Evolutionary conservation across 2,329 filamentous ascomycete genomes (phyloP).

Genomic region (Septoria linicola): DNA sequence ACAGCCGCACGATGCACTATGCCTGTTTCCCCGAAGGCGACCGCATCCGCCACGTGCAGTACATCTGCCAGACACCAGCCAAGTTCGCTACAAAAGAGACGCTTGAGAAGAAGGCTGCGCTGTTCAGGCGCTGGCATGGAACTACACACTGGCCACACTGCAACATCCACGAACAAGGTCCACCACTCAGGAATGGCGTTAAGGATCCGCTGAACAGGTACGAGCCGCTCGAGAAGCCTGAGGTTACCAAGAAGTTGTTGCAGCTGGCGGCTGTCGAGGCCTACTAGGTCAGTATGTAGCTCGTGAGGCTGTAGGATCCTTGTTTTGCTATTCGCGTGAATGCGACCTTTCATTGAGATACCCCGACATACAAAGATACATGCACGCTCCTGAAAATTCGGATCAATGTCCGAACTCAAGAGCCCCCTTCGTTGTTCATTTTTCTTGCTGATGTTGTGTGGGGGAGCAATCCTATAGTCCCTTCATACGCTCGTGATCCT

Average conservation of each 20-base stretch:
- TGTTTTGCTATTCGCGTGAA: too few relatives aligned
- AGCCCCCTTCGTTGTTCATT: too few relatives aligned
- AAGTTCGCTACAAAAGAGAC: constrained; percentile 40
- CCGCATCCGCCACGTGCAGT: constrained; percentile 33
- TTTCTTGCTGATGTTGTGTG: too few relatives aligned
- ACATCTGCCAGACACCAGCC: constrained; percentile 40
- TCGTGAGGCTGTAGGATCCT: too few relatives aligned
- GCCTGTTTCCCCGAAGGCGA: constrained; percentile 35
- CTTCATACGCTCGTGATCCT: too few relatives aligned
- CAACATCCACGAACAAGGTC: constrained; percentile 42
- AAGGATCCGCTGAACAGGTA: constrained; percentile 41
- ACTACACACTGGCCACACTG: constrained; percentile 45
- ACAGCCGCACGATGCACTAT: constrained; percentile 48
- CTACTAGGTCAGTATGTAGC: constrained; percentile 22
- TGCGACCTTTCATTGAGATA: too few relatives aligned
- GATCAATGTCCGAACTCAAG: too few relatives aligned
- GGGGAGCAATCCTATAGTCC: too few relatives aligned
- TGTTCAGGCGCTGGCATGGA: constrained; percentile 38
- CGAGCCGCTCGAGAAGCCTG: constrained; percentile 44
- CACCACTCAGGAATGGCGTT: constrained; percentile 41
- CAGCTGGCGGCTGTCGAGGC: constrained; percentile 40
- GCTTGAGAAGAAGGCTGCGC: constrained; percentile 37
- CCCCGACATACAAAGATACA: too few relatives aligned
- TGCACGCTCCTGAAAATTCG: too few relatives aligned
- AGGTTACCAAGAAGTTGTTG: constrained; percentile 38